Evolutionary conservation across 2,329 filamentous ascomycete genomes (phyloP).

Genomic region (Alternaria angustiovoidea): DNA sequence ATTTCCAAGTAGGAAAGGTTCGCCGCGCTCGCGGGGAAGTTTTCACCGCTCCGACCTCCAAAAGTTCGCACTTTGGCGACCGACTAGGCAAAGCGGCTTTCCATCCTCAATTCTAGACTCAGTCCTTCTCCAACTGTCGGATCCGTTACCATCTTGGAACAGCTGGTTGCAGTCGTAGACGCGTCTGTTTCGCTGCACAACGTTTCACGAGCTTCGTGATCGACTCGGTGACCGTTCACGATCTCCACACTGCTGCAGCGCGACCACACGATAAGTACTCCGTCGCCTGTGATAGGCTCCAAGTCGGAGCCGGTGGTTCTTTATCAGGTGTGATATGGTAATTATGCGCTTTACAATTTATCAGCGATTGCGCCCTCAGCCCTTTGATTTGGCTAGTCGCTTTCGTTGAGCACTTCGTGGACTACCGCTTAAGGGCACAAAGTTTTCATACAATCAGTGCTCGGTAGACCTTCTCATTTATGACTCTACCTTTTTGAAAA

Average conservation of each 20-base stretch:
- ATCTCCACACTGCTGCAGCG: conserved; percentile 9
- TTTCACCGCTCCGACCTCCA: conserved; percentile 8
- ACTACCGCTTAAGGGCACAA: conserved; percentile 10
- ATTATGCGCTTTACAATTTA: conserved; percentile 20
- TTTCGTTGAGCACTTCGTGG: conserved; percentile 4
- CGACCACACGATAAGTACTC: not conserved
- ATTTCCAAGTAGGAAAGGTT: conserved; percentile 14
- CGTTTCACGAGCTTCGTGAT: not conserved
- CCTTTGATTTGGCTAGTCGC: conserved; percentile 15
- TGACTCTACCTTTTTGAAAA: not conserved
- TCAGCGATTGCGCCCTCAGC: conserved; percentile 32
- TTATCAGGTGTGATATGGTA: not conserved
- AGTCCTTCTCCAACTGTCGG: not conserved
- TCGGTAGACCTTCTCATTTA: not conserved
- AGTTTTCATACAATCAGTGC: not conserved
- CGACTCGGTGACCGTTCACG: not conserved
- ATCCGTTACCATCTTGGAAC: not conserved
- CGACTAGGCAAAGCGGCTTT: conserved; percentile 17
- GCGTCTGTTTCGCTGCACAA: not conserved
- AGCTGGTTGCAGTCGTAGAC: not conserved
- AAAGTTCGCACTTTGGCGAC: conserved; percentile 17
- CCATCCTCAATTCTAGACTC: not conserved
- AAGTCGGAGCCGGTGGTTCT: not conserved
- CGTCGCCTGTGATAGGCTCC: conserved; percentile 14
- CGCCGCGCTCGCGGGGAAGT: conserved; percentile 19